Conservation (phyloP, 1,139 yeast genomes). For the Debaryomyces psychrophilus region DNA sequence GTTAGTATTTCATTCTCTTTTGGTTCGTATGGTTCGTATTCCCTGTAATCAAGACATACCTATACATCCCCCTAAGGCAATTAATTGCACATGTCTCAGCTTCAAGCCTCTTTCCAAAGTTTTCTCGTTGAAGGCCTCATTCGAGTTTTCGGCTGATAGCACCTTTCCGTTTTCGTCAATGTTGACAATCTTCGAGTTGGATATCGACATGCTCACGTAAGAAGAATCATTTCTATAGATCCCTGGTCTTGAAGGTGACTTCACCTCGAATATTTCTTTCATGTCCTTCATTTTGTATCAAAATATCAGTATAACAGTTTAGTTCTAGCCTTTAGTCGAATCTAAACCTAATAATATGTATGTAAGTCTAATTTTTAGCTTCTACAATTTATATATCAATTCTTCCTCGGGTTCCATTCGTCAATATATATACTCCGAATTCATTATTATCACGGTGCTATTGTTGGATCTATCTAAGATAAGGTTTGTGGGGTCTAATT, state of each 20-base stretch:
- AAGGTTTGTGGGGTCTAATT: not conserved
- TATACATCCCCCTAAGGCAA: slow-evolving; percentile 45
- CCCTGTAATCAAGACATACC: slow-evolving; percentile 16
- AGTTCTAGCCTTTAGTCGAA: too few species aligned
- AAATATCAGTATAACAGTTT: too few species aligned
- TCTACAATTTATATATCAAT: too few species aligned
- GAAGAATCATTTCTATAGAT: slow-evolving; percentile 25
- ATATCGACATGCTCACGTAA: slow-evolving; percentile 34
- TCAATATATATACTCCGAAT: not conserved
- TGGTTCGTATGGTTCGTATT: too few species aligned
- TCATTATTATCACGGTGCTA: not conserved
- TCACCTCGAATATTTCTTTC: slow-evolving; percentile 17
- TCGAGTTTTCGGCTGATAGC: slow-evolving; percentile 27
- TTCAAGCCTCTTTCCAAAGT: slow-evolving; percentile 40
- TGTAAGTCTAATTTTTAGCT: too few species aligned
- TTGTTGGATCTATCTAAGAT: not conserved
- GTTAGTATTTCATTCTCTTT: not conserved
- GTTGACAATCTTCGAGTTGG: slow-evolving; percentile 36
- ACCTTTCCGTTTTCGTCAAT: slow-evolving; percentile 35
- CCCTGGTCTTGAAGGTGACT: slow-evolving; percentile 20
- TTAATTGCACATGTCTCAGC: slow-evolving; percentile 41
- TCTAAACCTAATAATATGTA: too few species aligned
- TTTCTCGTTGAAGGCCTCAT: slow-evolving; percentile 21
- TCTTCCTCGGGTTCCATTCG: too few species aligned
- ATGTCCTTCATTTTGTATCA: not conserved